These are phyloP conservation scores for Cladosporium sp. DNA, from an alignment of 2,329 filamentous ascomycete species.

Conservation along the genomic window DNA sequence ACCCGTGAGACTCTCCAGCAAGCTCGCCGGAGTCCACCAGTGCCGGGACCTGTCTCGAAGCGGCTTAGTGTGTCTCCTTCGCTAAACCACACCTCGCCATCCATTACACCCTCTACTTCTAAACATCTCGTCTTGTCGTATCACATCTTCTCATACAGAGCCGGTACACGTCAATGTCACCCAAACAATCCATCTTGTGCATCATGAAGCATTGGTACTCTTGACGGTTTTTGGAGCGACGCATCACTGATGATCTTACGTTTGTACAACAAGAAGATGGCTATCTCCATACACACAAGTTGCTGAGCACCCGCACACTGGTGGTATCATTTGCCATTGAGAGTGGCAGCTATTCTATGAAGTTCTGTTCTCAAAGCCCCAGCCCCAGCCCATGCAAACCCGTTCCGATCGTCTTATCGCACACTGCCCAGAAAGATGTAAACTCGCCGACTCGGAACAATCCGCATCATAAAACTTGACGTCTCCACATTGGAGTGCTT, in stretches of 20 bases:
- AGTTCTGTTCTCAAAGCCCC: neutral
- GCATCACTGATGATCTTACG: neutral
- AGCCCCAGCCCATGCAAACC: neutral
- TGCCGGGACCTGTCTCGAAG: neutral
- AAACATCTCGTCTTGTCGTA: neutral
- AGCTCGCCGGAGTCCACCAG: slow-evolving; percentile 13
- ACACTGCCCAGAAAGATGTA: neutral
- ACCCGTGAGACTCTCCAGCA: slow-evolving; percentile 15
- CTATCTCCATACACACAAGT: neutral
- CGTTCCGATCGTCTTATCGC: neutral
- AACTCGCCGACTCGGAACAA: neutral
- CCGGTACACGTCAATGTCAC: neutral
- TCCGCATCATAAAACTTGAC: neutral
- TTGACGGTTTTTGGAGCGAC: neutral
- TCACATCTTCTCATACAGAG: neutral
- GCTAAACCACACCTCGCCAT: slow-evolving; percentile 9
- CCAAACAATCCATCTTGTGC: neutral
- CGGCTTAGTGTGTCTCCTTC: neutral
- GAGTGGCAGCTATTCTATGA: neutral
- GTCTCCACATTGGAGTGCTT: neutral
- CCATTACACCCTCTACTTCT: neutral
- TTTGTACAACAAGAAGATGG: neutral
- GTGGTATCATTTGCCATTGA: neutral
- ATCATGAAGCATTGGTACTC: neutral
- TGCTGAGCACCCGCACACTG: neutral